A percentile compares a stretch with the other conserved stretches of the same genome.
phyloP scores from a whole-genome alignment of 495 filamentous ascomycete species.

The Podospora anserina region DNA sequence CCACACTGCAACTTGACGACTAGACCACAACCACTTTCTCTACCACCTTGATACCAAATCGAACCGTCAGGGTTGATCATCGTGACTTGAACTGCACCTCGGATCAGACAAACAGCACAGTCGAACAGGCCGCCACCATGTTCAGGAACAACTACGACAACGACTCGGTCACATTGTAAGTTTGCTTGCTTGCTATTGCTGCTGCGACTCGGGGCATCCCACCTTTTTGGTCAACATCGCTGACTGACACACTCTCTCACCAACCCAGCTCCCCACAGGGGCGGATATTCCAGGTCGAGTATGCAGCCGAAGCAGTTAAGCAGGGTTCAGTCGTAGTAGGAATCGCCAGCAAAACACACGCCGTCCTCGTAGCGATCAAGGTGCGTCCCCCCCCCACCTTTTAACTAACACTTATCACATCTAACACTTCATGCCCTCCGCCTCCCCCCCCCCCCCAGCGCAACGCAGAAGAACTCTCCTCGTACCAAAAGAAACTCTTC shows the following conservation, averaged over 20 bases:
- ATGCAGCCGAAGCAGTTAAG: constrained; percentile 97
- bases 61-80: neutral
- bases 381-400: constrained; percentile 45
- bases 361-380: constrained; percentile 94
- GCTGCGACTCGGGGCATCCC: constrained; percentile 9
- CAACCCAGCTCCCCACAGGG: constrained; percentile 86
- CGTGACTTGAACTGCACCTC: neutral
- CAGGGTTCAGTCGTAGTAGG: constrained; percentile 98
- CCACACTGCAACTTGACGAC: constrained; percentile 9
- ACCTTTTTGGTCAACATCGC: constrained; percentile 8
- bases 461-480: constrained; percentile 98
- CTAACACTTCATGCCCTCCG: constrained; percentile 10
- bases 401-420: neutral
- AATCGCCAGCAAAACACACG: constrained; percentile 94
- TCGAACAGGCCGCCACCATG: constrained; percentile 55
- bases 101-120: neutral
- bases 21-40: constrained; percentile 2
- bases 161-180: constrained; percentile 98
- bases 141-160: constrained; percentile 99
- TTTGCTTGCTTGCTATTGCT: constrained; percentile 25
- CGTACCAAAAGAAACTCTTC: constrained; percentile 99
- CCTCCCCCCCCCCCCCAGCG: constrained; percentile 52
- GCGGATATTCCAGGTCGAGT: constrained; percentile 99
- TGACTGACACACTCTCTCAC: constrained; percentile 10
- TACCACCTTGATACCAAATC: neutral